Evolutionary conservation across 139 green algal species (phyloP), one percentile per base, ranked within the genome.

Genomic region (Auxenochlorella pyrenoidosa): DNA sequence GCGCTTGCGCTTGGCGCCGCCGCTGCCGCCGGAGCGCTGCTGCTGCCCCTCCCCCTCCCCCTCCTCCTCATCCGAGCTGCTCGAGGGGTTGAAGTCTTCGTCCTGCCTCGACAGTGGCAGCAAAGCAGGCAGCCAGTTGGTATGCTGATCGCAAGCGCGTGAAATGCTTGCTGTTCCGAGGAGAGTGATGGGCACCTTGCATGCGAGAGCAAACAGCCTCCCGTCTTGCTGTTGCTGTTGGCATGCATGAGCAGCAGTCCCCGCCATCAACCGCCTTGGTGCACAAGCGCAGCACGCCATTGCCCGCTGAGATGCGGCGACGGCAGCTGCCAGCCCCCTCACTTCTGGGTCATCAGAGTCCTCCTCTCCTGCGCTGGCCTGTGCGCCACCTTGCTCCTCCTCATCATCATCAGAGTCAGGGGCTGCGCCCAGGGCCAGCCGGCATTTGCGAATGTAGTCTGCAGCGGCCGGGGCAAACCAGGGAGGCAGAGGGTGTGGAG

Each of bases 331-430:
- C 54, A 63, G 54, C 54, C 16, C 15, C 30, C 79, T n/a, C n/a
- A 86, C 87, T 66, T 90, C 87, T 34, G 68, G 54, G 60, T 89
- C 88, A 40, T 89, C 84, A 18, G 79, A 87, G 6, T 89, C 75
- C 28, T 59, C 80, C 24, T 44, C 28, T n/a, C 65, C 58, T 63
- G 26, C 60, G 51, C 58, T 65, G n/a, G 36, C 71, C 38, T 36
- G 71, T 15, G 47, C 66, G 4, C 72, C 75, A 28, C 34, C 51
- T 24, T 30, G 43, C 58, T 28, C 83, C 36, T 60, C 75, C 30
- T 78, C 79, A 36, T 84, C 80, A 34, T 88, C 87, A 43, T 88
- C 87, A 28, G 83, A 86, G 73, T 51, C 70, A 5, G 41, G 72
- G 18, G 60, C 85, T 1, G 84, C 40, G 5, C 88, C 88, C 70